Evolutionary conservation across 805 yeast genomes (phyloP).

Genomic region (Saccharomycopsis amapae): DNA sequence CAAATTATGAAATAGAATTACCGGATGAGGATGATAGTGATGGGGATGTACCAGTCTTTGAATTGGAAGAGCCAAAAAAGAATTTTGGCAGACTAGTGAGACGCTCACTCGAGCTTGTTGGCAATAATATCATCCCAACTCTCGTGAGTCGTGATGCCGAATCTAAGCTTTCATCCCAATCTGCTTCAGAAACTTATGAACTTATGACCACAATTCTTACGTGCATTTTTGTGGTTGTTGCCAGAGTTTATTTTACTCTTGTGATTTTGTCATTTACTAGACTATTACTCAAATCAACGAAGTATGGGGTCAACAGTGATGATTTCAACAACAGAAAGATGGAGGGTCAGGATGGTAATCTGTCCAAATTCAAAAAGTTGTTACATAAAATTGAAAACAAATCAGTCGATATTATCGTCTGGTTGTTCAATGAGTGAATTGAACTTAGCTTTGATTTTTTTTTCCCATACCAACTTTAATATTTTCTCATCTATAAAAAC

Average conservation of each 20-base stretch:
- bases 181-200: constrained; percentile 56
- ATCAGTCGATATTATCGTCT: constrained; percentile 10
- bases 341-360: neutral
- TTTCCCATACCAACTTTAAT: no score
- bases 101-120: no score
- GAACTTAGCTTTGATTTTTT: no score
- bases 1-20: constrained; percentile 2
- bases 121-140: constrained; percentile 3
- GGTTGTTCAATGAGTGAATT: constrained; percentile 15
- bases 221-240: constrained; percentile 39
- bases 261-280: constrained; percentile 54
- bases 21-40: neutral
- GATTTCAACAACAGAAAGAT: constrained; percentile 8
- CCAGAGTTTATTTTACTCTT: constrained; percentile 54
- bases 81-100: neutral
- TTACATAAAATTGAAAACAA: constrained; percentile 13
- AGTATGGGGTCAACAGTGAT: constrained; percentile 31
- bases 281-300: constrained; percentile 43
- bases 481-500: no score
- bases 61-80: neutral
- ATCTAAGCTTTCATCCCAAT: constrained; percentile 35
- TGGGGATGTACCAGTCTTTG: neutral
- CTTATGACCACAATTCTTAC: constrained; percentile 48
- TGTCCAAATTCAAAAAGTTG: constrained; percentile 5
- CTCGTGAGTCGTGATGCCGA: no score